Base-by-base conservation (phyloP, 2,329 filamentous ascomycete species). In the Thielaviopsis ethacetica region DNA sequence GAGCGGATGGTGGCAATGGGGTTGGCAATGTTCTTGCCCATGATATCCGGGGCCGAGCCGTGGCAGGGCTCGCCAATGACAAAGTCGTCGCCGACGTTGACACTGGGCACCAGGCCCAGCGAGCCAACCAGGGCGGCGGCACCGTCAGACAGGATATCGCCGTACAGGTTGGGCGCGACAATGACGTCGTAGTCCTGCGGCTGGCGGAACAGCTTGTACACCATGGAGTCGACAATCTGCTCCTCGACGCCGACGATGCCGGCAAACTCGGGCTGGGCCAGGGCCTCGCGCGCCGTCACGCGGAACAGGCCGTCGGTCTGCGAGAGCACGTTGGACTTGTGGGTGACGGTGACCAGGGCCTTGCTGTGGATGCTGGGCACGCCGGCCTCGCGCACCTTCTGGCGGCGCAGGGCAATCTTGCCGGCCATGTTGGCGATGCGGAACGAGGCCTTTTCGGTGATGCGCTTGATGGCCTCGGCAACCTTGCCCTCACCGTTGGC, bases 181-280 rank as follows among this genome's bases (percentile, higher is more conserved):
- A 98, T 95, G 65, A 97, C 91, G 71, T 98, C 93, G 82, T 97
- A 98, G 68, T 85, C 86, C 68, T 85, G 80, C 51, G 93, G 93
- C 73, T 97, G 89, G 63, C 91, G 88, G 83, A 97, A 97, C 60
- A 98, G 86, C 78, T 97, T 97, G 82, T 97, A 97, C 61, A 97
- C 90, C 93, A 98, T 98, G 62, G 86, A 91, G 74, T 98, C 93
- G 63, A 98, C 91, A 66, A 98, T 98, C 76, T 98, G 93, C 78
- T 97, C 93, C 73, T 97, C 93, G 58, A 96, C 78, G 50, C 74
- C 73, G 58, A 95, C 75, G 17, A 44, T n/a, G 56, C 71, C 72
- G 62, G 65, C 72, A 75, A 88, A 96, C 64, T 75, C 78, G 13
- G 79, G 65, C 56, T 78, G 76, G 27, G 82, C 78, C 9, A 97